phyloP scores from a whole-genome alignment of 345 rosid genomes.

The Jatropha curcas region DNA sequence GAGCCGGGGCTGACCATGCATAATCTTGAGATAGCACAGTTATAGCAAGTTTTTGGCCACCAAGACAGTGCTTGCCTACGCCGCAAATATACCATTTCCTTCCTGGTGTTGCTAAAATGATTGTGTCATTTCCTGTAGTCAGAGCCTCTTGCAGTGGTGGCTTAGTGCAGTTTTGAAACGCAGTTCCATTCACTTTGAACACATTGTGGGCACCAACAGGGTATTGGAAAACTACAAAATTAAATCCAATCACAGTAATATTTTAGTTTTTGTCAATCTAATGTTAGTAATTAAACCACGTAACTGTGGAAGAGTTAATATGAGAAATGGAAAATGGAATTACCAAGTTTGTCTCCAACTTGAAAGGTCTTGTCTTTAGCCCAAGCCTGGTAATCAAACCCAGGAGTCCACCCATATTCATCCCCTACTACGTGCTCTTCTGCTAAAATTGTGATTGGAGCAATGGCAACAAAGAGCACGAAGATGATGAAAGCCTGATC shows the following conservation, averaged over 20 bases:
- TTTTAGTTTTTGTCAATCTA: too few relatives aligned
- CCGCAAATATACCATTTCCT: constrained; percentile 27
- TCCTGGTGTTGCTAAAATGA: constrained; percentile 11
- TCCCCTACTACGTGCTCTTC: constrained; percentile 38
- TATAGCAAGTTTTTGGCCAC: constrained; percentile 22
- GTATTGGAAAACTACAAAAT: constrained; percentile 33
- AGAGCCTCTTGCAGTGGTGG: constrained; percentile 16
- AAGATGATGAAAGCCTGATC: constrained; percentile 1
- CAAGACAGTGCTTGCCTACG: constrained; percentile 18
- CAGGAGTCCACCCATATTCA: too few relatives aligned
- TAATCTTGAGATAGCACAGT: constrained; percentile 6
- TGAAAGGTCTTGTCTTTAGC: constrained; percentile 4
- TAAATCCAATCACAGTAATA: too few relatives aligned
- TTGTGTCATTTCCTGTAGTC: constrained; percentile 14
- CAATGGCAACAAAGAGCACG: constrained; percentile 13
- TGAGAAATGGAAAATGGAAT: background rate
- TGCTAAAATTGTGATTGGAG: constrained; percentile 21
- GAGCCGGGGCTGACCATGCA: background rate
- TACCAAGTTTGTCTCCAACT: constrained; percentile 41
- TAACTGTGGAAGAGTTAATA: background rate
- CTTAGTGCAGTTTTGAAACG: constrained; percentile 18
- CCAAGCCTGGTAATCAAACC: too few relatives aligned
- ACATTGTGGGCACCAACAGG: constrained; percentile 18
- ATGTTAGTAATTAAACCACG: too few relatives aligned
- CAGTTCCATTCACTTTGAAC: constrained; percentile 32